phyloP scores from a whole-genome alignment of 305 asterid genomes.

The Solanum hybrid region DNA sequence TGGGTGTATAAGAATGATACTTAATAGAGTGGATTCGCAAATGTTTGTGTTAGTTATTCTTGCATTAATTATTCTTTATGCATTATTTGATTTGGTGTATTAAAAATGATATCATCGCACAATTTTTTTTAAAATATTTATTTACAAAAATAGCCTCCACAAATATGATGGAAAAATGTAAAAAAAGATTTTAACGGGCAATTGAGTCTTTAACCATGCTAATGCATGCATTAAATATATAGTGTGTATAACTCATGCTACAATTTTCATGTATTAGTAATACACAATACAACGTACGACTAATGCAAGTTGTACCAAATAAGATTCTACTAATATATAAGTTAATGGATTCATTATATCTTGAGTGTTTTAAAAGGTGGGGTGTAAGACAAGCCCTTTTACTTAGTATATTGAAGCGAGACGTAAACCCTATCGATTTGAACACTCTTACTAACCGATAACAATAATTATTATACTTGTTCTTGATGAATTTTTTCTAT shows the following conservation, averaged over 20 bases:
- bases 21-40: neutral
- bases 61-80: too few relatives aligned
- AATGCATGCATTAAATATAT: too few relatives aligned
- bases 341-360: neutral
- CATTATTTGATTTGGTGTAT: neutral
- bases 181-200: neutral
- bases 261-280: too few relatives aligned
- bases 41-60: neutral
- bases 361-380: neutral
- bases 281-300: neutral
- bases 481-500: neutral
- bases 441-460: neutral
- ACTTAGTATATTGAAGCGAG: neutral
- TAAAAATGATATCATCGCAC: too few relatives aligned
- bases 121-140: too few relatives aligned
- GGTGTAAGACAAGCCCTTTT: neutral
- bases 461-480: neutral
- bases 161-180: too few relatives aligned
- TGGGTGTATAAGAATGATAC: neutral
- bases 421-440: neutral
- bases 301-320: neutral
- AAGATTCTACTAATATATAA: neutral
- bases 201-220: neutral
- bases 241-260: too few relatives aligned
- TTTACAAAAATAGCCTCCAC: neutral